These are phyloP conservation scores for Penicillium daleae DNA, from an alignment of 495 filamentous ascomycete genomes.

Conservation along the genomic window DNA sequence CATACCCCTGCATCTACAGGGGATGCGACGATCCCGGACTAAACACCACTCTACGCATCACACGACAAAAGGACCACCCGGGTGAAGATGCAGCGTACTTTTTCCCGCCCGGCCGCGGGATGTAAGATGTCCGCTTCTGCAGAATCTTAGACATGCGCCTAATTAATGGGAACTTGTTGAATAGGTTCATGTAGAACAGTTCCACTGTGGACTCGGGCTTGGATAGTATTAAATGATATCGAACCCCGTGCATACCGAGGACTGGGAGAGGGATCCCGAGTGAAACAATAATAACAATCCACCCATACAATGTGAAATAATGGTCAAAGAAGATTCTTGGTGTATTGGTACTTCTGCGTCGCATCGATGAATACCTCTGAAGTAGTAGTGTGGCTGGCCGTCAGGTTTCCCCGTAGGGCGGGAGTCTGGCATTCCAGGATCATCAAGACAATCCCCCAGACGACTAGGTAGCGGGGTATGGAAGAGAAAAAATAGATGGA, in stretches of 20 bases:
- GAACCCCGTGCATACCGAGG: not conserved
- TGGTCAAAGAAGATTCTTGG: not conserved
- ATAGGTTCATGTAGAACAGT: not conserved
- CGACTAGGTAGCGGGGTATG: conserved; percentile 7
- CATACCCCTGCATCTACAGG: conserved; percentile 13
- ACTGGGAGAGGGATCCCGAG: not conserved
- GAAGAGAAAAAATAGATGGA: not conserved
- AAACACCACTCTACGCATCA: too few species aligned
- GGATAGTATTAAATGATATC: not conserved
- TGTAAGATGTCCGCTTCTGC: not conserved
- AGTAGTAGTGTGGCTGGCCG: not conserved
- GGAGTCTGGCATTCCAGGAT: not conserved
- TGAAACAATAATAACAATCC: conserved; percentile 8
- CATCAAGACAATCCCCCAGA: conserved; percentile 4
- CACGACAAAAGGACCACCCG: too few species aligned
- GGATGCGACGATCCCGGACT: too few species aligned
- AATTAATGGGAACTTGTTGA: not conserved
- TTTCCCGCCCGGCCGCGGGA: not conserved
- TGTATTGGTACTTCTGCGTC: not conserved
- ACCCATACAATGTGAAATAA: too few species aligned
- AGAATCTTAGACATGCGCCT: conserved; percentile 9
- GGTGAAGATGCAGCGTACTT: conserved; percentile 9
- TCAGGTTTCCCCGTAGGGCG: not conserved
- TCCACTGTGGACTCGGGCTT: not conserved
- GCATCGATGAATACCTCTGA: conserved; percentile 4